A percentile compares a stretch with the other conserved stretches of the same genome.
These are phyloP conservation scores for Cordyceps cicadae DNA, from an alignment of 2,329 filamentous ascomycete genomes.

Conservation along the genomic window DNA sequence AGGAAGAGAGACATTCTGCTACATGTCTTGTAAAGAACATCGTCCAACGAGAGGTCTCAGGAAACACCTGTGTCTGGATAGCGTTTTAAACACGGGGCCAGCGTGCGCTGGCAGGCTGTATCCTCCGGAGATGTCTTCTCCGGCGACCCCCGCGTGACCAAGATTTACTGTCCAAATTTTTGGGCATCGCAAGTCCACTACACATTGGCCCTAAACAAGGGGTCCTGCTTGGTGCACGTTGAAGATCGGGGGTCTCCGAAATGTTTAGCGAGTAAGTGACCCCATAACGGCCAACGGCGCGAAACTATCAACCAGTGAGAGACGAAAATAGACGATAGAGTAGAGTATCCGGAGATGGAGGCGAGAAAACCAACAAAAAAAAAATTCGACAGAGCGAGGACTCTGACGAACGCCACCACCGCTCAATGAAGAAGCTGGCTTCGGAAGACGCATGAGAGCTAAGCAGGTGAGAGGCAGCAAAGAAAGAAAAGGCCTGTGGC, in stretches of 20 bases:
- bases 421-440: slow-evolving; percentile 6
- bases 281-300: background rate
- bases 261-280: background rate
- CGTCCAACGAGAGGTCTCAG: background rate
- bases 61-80: background rate
- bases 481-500: background rate
- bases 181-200: background rate
- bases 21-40: background rate
- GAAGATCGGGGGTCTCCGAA: background rate
- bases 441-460: background rate
- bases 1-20: background rate
- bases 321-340: background rate
- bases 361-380: background rate
- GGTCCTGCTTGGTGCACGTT: background rate
- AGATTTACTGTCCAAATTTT: background rate
- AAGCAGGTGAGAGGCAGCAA: too few species aligned
- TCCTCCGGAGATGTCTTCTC: background rate
- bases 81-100: background rate
- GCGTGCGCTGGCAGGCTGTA: background rate
- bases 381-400: background rate
- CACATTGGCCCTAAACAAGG: background rate
- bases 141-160: background rate
- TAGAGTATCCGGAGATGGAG: background rate
- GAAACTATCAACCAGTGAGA: background rate
- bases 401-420: background rate